Evolutionary conservation across 495 filamentous ascomycete species (phyloP), one percentile per base, ranked within the genome.

Genomic region (Chaetomium cochliodes): DNA sequence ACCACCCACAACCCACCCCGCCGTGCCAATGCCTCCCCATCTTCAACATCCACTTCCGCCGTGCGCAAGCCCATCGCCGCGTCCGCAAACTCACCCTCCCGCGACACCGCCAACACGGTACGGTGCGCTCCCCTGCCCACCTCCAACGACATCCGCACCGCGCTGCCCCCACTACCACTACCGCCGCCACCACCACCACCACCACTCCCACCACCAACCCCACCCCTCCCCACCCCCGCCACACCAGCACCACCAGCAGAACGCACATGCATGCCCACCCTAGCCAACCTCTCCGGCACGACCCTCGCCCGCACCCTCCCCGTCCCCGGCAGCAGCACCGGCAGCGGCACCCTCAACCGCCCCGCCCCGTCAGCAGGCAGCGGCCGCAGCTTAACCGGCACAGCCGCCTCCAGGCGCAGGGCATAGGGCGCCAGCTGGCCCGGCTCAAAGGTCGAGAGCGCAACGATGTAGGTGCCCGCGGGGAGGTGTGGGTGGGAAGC

Each of bases 361-460:
- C 91, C 92, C 1, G 91, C 91, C 8, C 84, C 82, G 70, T 91
- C 90, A 11, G 84, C 73, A 0, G 84, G 79, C 12, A 96, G 77
- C 6, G 81, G 82, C 5, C 74, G 73, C 9, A 93, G 65, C 0
- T 65, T 44, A 46, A 86, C 83, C 2, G 81, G 76, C 11, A 77
- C 74, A 25, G 78, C 84, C n/a, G 89, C 85, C 12, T 84, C 85
- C 41, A 96, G 81, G 67, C 85, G 85, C 28, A 98, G 79, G 3
- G 80, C 85, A 76, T 96, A 98, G n/a, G 80, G 80, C 2, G 86
- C 92, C 3, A 85, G 75, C 70, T 93, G 89, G 33, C 86, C 86
- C 0, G 88, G 83, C 51, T 96, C 91, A 72, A 96, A 97, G 1
- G 94, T 96, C 9, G 89, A 92, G 68, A 86, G 89, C 13, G 98